Evolutionary conservation across 306 rosid species (phyloP), one percentile per base, ranked within the genome.

Genomic region (Abrus pulchellus): DNA sequence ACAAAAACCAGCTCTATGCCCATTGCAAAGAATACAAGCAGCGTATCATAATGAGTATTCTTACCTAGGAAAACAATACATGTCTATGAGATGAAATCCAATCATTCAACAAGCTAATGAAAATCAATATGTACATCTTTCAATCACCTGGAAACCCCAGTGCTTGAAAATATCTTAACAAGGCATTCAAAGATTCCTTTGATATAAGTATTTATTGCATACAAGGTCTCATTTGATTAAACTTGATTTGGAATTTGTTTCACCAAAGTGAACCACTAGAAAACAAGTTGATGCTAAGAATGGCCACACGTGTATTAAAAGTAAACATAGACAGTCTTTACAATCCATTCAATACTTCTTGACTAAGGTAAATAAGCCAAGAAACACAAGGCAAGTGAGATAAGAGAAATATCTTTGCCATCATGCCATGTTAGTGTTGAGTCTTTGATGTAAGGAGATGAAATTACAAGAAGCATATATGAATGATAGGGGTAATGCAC

Each of bases 11-110:
- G 50, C 27, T 69, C 30, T 47, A 33, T 45, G 32, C 34, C 60
- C 52, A 64, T 36, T 48, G 36, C 44, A 79, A 48, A 27, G 27
- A 79, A 60, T 28, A 79, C 45, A 68, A 78, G 60, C 5, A 47
- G 34, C 60, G 57, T 59, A 71, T 54, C 33, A 71, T 30, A 49
- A 47, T 1, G 6, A 56, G 52, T 61, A 13, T 36, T 52, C 32
- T 20, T 20, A 20, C 20, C 20, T 12, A 38, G 14, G 53, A 55
- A 67, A 12, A 38, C 8, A 79, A 34, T 34, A 7, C 34, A 60
- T 27, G 10, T 45, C 71, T 14, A 48, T 45, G n/a, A 47, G 44
- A 69, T 69, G 43, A 78, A 40, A 55, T 64, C 66, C 28, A 67
- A 59, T 6, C 14, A 56, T 47, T 70, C 29, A 41, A 30, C 40